Conservation (phyloP, 371 early-diverging fungal genomes). For the Circinella umbellata region DNA sequence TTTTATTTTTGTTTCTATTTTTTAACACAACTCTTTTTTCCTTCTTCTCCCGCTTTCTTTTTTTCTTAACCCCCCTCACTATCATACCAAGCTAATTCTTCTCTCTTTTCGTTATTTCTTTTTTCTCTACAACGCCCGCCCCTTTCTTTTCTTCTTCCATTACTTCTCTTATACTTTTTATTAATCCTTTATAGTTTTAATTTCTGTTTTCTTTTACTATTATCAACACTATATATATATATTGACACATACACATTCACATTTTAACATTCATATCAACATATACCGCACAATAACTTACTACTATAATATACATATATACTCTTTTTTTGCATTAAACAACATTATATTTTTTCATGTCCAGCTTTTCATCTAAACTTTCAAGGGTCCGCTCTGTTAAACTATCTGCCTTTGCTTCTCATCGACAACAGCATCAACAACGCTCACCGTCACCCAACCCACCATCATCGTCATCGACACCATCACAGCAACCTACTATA, state of each 20-base stretch:
- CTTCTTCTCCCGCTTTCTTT: constrained; percentile 13
- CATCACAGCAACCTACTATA: constrained; percentile 11
- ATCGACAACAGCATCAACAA: constrained; percentile 11
- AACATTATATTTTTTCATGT: constrained; percentile 20
- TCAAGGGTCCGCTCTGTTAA: constrained; percentile 40
- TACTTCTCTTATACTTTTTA: no score
- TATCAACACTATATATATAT: not conserved
- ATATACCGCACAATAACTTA: no score
- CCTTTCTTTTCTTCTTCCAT: no score
- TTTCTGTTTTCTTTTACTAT: no score
- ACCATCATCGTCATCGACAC: not conserved
- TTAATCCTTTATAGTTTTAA: no score
- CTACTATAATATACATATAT: no score
- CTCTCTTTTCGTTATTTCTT: not conserved
- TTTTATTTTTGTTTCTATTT: constrained; percentile 12
- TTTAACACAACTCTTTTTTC: constrained; percentile 9
- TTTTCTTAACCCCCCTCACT: constrained; percentile 11
- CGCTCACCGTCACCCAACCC: constrained; percentile 23
- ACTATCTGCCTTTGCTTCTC: constrained; percentile 24
- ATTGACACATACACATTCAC: not conserved
- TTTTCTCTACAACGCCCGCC: no score
- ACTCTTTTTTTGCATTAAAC: not conserved
- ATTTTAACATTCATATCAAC: not conserved
- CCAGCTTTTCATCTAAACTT: constrained; percentile 40
- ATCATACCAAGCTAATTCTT: constrained; percentile 4